These are phyloP conservation scores for Andrographis paniculata DNA, from an alignment of 305 asterid species.

Conservation along the genomic window DNA sequence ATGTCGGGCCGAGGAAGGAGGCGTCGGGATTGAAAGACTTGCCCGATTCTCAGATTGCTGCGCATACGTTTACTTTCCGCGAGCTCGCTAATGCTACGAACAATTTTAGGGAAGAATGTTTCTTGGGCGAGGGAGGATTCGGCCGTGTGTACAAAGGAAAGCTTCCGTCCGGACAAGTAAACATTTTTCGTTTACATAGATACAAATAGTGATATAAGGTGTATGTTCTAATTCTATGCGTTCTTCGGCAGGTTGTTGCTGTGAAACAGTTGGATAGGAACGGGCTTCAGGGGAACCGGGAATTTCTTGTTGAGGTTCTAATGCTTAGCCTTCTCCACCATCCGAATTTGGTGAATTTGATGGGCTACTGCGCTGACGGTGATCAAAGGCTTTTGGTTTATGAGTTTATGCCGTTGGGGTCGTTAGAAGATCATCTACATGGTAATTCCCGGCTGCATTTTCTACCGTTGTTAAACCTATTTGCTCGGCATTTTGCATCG, in stretches of 20 bases:
- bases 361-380: constrained; percentile 97
- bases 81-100: constrained; percentile 89
- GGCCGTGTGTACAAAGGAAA: constrained; percentile 82
- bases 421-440: constrained; percentile 90
- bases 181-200: neutral
- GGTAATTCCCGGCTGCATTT: constrained; percentile 33
- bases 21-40: constrained; percentile 42
- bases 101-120: constrained; percentile 74
- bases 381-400: constrained; percentile 95
- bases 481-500: neutral
- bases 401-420: constrained; percentile 90
- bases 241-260: constrained; percentile 53
- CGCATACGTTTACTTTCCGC: constrained; percentile 83
- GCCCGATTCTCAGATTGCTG: constrained; percentile 76
- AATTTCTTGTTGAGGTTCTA: constrained; percentile 87
- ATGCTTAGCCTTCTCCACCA: constrained; percentile 98
- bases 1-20: constrained; percentile 48
- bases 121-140: constrained; percentile 93
- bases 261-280: constrained; percentile 91
- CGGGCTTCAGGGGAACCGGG: constrained; percentile 96
- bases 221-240: neutral
- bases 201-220: neutral
- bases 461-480: neutral
- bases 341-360: constrained; percentile 73
- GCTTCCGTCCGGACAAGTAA: constrained; percentile 74